phyloP scores from a whole-genome alignment of 306 rosid species.

The Cucurbita argyrosperma region DNA sequence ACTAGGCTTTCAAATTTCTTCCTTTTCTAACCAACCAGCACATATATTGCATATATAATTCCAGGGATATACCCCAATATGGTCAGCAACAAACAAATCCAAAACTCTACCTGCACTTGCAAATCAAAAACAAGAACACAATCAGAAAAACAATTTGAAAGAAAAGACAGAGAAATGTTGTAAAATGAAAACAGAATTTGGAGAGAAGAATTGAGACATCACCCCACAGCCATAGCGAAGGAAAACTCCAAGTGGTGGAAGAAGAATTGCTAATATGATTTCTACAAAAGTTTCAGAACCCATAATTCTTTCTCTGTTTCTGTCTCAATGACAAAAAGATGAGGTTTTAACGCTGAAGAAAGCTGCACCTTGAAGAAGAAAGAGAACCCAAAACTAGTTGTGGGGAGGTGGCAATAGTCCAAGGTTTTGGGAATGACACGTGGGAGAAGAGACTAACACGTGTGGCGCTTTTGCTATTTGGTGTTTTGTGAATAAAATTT shows the following conservation, averaged over 20 bases:
- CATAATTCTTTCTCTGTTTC: neutral
- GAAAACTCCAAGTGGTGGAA: conserved; percentile 9
- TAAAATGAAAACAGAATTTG: neutral
- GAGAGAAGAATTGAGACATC: neutral
- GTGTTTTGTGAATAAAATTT: neutral
- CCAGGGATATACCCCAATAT: conserved; percentile 9
- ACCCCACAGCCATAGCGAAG: conserved; percentile 10
- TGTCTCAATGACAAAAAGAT: neutral
- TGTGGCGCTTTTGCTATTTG: neutral
- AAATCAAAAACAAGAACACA: neutral
- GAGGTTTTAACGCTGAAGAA: neutral
- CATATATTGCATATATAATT: conserved; percentile 3
- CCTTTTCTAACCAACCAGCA: neutral
- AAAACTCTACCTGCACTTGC: conserved; percentile 8
- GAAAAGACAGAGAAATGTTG: neutral
- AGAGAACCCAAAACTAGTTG: neutral
- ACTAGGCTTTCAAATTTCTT: neutral
- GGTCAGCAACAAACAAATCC: conserved; percentile 9
- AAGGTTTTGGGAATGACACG: neutral
- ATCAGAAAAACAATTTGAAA: neutral
- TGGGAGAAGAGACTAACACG: neutral
- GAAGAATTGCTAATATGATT: conserved; percentile 1
- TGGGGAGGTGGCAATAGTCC: neutral
- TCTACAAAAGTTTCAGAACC: conserved; percentile 10
- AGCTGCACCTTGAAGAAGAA: neutral